Percentiles rank a stretch among this genome's conserved stretches.
Conservation (phyloP, 2,329 filamentous ascomycete genomes). For the Parafenestella ontariensis region DNA sequence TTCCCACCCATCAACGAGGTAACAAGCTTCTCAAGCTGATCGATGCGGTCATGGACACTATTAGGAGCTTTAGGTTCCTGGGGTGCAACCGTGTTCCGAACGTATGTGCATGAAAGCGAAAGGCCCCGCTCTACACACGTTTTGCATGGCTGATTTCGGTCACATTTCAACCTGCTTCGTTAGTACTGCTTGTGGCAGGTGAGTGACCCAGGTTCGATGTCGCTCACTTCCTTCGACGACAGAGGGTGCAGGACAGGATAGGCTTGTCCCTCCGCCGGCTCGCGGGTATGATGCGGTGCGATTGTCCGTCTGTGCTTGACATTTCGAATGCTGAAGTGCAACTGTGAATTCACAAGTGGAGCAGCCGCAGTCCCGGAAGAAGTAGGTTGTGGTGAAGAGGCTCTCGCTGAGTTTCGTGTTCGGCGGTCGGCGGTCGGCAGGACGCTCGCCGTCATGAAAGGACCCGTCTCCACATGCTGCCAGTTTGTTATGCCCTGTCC, state of each 20-base stretch:
- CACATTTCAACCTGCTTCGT: conserved; percentile 39
- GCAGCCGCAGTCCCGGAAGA: background rate
- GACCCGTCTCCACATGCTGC: background rate
- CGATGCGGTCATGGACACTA: conserved; percentile 47
- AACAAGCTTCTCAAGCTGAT: conserved; percentile 47
- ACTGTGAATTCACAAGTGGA: background rate
- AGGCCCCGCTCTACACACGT: conserved; percentile 46
- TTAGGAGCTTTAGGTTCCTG: conserved; percentile 33
- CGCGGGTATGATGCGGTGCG: conserved; percentile 31
- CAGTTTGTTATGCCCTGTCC: background rate
- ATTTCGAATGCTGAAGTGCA: conserved; percentile 13
- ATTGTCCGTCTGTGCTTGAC: conserved; percentile 25
- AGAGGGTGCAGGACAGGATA: conserved; percentile 39
- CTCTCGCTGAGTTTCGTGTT: background rate
- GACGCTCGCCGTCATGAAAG: background rate
- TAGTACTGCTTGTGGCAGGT: conserved; percentile 2
- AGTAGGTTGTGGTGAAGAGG: background rate
- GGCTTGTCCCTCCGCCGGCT: conserved; percentile 42
- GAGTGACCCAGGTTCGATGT: background rate
- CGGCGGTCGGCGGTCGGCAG: background rate
- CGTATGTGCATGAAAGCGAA: conserved; percentile 43
- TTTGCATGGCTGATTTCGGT: conserved; percentile 47
- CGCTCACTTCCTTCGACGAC: conserved; percentile 36
- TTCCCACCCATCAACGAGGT: conserved; percentile 44
- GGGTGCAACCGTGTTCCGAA: conserved; percentile 23